These are phyloP conservation scores for Tylopilus sp. DNA, from an alignment of 1,284 basidiomycete genomes.

Conservation along the genomic window DNA sequence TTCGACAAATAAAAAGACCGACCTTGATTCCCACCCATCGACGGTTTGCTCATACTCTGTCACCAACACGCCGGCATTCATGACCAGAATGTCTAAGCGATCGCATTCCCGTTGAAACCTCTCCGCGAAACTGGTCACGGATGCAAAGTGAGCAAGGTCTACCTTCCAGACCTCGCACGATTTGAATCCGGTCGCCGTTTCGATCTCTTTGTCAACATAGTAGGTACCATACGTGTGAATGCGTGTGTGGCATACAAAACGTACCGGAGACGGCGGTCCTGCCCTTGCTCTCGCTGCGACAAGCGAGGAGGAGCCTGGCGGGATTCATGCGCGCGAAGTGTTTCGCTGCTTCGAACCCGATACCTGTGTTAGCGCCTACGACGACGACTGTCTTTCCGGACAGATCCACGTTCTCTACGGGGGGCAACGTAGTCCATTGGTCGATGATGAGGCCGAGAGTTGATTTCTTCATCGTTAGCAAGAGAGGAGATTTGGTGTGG, in stretches of 20 bases:
- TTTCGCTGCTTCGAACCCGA: conserved; percentile 43
- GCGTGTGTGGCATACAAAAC: neutral
- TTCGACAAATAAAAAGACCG: neutral
- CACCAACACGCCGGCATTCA: conserved; percentile 17
- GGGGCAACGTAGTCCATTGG: conserved; percentile 22
- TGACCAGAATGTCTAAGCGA: conserved; percentile 19
- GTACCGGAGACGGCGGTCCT: conserved; percentile 28
- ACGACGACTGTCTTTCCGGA: conserved; percentile 32
- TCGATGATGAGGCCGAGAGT: neutral
- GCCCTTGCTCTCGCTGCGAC: conserved; percentile 38
- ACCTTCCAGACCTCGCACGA: conserved; percentile 17
- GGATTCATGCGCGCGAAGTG: conserved; percentile 44
- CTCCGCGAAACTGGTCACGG: conserved; percentile 18
- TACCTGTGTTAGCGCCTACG: conserved; percentile 40
- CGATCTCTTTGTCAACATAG: conserved; percentile 11
- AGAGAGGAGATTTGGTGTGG: too few species aligned
- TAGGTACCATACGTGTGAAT: neutral
- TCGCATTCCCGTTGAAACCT: conserved; percentile 8
- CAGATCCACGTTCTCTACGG: conserved; percentile 25
- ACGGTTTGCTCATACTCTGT: conserved; percentile 6
- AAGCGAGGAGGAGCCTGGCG: conserved; percentile 37
- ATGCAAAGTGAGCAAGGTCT: conserved; percentile 20
- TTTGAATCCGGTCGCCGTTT: conserved; percentile 5
- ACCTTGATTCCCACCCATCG: conserved; percentile 22
- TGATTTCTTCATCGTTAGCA: too few species aligned